Evolutionary conservation across 2,329 filamentous ascomycete species (phyloP).

Genomic region (Colletotrichum magnum): DNA sequence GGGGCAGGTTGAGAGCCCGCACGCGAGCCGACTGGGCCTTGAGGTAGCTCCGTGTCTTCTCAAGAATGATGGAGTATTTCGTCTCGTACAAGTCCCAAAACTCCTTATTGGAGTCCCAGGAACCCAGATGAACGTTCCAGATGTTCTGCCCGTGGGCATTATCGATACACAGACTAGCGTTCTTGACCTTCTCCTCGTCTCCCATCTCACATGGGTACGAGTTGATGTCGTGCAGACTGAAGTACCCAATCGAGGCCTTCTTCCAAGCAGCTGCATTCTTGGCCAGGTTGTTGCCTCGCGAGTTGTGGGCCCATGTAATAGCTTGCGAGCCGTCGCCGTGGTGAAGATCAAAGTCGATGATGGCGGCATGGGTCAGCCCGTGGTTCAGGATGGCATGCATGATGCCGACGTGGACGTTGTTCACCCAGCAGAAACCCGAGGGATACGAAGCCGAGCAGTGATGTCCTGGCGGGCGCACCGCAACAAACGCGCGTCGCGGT

Average conservation of each 20-base stretch:
- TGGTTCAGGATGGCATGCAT: constrained; percentile 88
- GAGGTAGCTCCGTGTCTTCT: constrained; percentile 87
- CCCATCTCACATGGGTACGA: constrained; percentile 96
- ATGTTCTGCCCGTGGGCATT: constrained; percentile 94
- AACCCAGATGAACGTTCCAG: constrained; percentile 95
- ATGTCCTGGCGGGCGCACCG: constrained; percentile 92
- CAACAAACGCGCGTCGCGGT: constrained; percentile 87
- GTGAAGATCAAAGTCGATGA: constrained; percentile 92
- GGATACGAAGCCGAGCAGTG: constrained; percentile 92
- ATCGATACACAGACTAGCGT: constrained; percentile 94
- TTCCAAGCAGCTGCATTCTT: constrained; percentile 84
- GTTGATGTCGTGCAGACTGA: constrained; percentile 98
- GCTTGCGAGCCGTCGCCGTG: constrained; percentile 96
- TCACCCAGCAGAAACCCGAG: constrained; percentile 98
- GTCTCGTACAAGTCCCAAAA: constrained; percentile 92
- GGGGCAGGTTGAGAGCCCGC: constrained; percentile 69
- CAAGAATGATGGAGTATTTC: constrained; percentile 81
- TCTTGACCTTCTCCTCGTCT: constrained; percentile 93
- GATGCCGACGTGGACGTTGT: constrained; percentile 98
- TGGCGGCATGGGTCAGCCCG: constrained; percentile 92
- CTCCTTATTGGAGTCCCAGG: constrained; percentile 85
- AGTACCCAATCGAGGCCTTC: constrained; percentile 92
- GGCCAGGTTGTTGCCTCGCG: constrained; percentile 71
- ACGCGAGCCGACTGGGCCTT: constrained; percentile 78
- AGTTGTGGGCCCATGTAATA: constrained; percentile 93